Conservation (phyloP, 2,329 filamentous ascomycete genomes). For the Didymella sp. region DNA sequence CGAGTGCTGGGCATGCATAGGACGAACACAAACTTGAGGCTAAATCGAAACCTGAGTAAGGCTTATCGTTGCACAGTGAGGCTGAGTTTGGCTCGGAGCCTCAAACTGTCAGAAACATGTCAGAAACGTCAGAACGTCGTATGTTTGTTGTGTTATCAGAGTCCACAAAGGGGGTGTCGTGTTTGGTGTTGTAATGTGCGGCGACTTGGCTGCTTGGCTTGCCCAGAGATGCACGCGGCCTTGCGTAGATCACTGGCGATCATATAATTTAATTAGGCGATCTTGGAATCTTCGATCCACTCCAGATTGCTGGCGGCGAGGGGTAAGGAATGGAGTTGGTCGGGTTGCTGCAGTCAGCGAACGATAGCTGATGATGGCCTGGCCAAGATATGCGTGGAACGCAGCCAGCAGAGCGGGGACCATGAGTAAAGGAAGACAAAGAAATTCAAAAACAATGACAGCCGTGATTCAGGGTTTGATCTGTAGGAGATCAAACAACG, state of each 20-base stretch:
- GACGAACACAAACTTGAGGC: slow-evolving; percentile 20
- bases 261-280: slow-evolving; percentile 5
- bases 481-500: neutral
- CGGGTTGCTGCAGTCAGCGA: neutral
- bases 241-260: slow-evolving; percentile 19
- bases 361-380: neutral
- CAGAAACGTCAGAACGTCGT: slow-evolving; percentile 13
- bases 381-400: slow-evolving; percentile 3
- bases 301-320: slow-evolving; percentile 10
- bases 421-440: neutral
- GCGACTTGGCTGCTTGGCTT: slow-evolving; percentile 20
- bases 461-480: neutral
- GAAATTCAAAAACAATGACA: neutral
- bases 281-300: slow-evolving; percentile 1
- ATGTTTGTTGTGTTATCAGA: neutral
- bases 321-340: neutral
- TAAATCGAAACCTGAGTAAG: slow-evolving; percentile 11
- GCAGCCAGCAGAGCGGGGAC: neutral
- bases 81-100: neutral
- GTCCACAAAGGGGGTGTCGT: neutral
- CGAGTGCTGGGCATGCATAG: slow-evolving; percentile 18
- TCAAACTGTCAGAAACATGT: slow-evolving; percentile 2
- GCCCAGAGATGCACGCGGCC: slow-evolving; percentile 15
- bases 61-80: slow-evolving; percentile 7
- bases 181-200: slow-evolving; percentile 4